Evolutionary conservation across 2,329 filamentous ascomycete genomes (phyloP), one percentile per base, ranked within the genome.

Genomic region (Arthrobotrys pseudoclavata): DNA sequence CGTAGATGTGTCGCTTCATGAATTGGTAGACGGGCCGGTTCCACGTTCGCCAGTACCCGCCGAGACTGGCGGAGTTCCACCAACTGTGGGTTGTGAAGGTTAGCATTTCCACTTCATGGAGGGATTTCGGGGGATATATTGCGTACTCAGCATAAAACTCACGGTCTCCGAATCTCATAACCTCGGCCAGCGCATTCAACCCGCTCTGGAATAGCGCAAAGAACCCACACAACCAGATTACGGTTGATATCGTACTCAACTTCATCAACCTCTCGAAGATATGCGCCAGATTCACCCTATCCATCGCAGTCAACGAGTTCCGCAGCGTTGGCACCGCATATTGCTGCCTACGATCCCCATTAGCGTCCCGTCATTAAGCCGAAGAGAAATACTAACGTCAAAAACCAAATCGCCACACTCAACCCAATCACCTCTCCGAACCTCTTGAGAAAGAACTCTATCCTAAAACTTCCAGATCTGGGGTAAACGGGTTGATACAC

Each of bases 401-500:
- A 91, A 82, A 98, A 91, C 95, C 96, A 99, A 84, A 99, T 97
- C 82, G 97, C 95, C 68, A 95, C 91, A 81, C 90, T 90, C 48
- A 98, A 87, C 20, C 90, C 90, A 72, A 91, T 87, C 5, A 93
- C 88, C 84, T 99, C 96, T 57, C 88, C 88, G 52, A 95, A 83
- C 15, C 96, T 89, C 85, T 97, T 97, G 72, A 88, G 85, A 45
- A 98, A 93, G 83, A 97, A 99, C 3, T 88, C 83, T 94, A 94
- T 97, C 79, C 96, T 89, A 80, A 97, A 92, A 70, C 87, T 88
- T 7, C 89, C 86, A 4, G 92, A 94, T 50, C 94, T 91, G 20
- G 96, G 96, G 83, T 99, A 99, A 13, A 96, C 93, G 0, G 96
- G 96, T 85, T 99, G 96, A 83, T 99, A 99, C 52, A 98, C 91